Evolutionary conservation across 495 filamentous ascomycete species (phyloP).

Genomic region (Penicillium pancosmium): DNA sequence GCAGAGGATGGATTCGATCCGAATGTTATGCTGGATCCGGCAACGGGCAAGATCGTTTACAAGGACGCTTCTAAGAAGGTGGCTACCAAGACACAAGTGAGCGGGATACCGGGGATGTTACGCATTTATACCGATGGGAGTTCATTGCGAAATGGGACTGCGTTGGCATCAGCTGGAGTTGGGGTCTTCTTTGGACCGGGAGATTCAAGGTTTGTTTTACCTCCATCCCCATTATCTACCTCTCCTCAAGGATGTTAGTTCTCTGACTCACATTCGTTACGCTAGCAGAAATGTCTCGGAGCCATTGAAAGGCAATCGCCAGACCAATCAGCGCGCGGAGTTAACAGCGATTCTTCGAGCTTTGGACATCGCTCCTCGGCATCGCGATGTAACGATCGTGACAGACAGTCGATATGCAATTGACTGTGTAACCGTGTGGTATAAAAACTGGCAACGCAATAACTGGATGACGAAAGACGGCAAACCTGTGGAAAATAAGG

Average conservation of each 20-base stretch:
- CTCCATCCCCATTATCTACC: not conserved
- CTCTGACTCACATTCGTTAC: conserved; percentile 31
- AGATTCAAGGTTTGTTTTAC: conserved; percentile 64
- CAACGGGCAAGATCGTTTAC: conserved; percentile 60
- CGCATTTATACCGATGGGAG: conserved; percentile 92
- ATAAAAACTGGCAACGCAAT: conserved; percentile 73
- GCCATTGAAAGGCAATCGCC: conserved; percentile 67
- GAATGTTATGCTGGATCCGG: conserved; percentile 56
- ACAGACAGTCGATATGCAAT: conserved; percentile 89
- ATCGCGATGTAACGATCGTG: conserved; percentile 68
- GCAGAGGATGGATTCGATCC: conserved; percentile 67
- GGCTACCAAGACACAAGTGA: conserved; percentile 45
- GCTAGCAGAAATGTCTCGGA: conserved; percentile 81
- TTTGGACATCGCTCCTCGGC: conserved; percentile 70
- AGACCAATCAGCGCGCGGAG: conserved; percentile 96
- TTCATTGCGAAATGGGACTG: conserved; percentile 72
- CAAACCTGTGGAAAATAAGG: conserved; percentile 80
- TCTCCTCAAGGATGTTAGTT: conserved; percentile 1
- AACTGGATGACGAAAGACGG: conserved; percentile 72
- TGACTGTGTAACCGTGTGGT: conserved; percentile 88
- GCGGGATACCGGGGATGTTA: conserved; percentile 53
- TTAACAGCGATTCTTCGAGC: conserved; percentile 84
- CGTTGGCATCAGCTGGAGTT: conserved; percentile 74
- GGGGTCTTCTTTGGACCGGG: conserved; percentile 84
- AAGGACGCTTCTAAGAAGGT: conserved; percentile 55